Evolutionary conservation across 2,329 filamentous ascomycete species (phyloP).

Genomic region (Nemania abortiva): DNA sequence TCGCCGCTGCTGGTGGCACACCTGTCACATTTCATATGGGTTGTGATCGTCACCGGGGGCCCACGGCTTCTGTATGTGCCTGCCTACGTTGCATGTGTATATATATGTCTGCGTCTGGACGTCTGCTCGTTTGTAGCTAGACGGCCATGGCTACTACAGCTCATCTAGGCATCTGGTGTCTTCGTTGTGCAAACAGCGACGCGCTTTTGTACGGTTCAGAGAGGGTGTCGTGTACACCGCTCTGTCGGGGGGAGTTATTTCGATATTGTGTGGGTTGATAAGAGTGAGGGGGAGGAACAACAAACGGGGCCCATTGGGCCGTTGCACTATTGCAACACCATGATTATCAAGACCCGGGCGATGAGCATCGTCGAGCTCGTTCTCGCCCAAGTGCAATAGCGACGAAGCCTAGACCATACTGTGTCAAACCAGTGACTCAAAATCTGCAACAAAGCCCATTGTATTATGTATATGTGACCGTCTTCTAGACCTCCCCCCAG

Average conservation of each 20-base stretch:
- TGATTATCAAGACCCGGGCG: not conserved
- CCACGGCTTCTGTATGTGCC: constrained; percentile 19
- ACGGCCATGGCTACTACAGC: constrained; percentile 26
- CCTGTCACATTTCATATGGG: constrained; percentile 19
- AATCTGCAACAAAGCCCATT: constrained; percentile 43
- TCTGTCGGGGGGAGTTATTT: constrained; percentile 43
- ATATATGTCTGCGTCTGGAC: constrained; percentile 30
- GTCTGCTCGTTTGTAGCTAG: constrained; percentile 21
- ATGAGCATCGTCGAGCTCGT: not conserved
- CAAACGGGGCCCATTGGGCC: not conserved
- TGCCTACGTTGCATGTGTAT: constrained; percentile 21
- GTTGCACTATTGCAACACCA: constrained; percentile 13
- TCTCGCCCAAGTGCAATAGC: constrained; percentile 1
- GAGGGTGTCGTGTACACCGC: constrained; percentile 37
- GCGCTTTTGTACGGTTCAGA: constrained; percentile 42
- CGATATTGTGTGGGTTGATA: constrained; percentile 35
- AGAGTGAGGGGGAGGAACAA: constrained; percentile 10
- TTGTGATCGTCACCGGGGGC: constrained; percentile 8
- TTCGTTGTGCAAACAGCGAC: constrained; percentile 48
- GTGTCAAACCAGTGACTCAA: constrained; percentile 30
- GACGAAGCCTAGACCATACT: constrained; percentile 21
- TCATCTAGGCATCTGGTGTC: constrained; percentile 37
- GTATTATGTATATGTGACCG: constrained; percentile 24
- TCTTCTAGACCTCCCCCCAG: constrained; percentile 5
- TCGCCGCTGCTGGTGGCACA: not conserved